phyloP scores from a whole-genome alignment of 1,139 yeast genomes.

The Sugiyamaella grinbergsii region DNA sequence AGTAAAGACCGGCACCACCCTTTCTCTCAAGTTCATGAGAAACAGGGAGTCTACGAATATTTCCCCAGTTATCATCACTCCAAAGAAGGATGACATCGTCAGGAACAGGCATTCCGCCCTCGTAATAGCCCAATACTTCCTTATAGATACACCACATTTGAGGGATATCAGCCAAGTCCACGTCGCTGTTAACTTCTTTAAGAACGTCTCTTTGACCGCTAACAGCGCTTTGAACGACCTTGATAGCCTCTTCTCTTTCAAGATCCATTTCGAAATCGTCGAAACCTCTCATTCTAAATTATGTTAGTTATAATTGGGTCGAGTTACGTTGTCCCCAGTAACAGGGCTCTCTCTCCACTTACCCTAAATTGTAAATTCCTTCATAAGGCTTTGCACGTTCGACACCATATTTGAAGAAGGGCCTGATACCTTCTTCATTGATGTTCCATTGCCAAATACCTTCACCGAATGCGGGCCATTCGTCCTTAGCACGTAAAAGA shows the following conservation, averaged over 20 bases:
- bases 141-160: slow-evolving; percentile 33
- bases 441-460: slow-evolving; percentile 29
- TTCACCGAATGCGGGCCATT: slow-evolving; percentile 30
- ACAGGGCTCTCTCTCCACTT: slow-evolving; percentile 1
- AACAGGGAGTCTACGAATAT: slow-evolving; percentile 29
- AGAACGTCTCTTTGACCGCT: slow-evolving; percentile 26
- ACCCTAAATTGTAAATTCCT: slow-evolving; percentile 25
- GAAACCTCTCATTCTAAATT: slow-evolving; percentile 28
- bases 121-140: slow-evolving; percentile 30
- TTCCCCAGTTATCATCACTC: slow-evolving; percentile 33
- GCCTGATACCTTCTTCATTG: slow-evolving; percentile 23
- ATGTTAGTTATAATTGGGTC: slow-evolving; percentile 8
- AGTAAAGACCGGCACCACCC: slow-evolving; percentile 32
- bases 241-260: slow-evolving; percentile 26
- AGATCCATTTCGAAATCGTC: slow-evolving; percentile 29
- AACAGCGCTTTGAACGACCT: slow-evolving; percentile 24
- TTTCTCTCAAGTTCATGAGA: slow-evolving; percentile 21
- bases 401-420: slow-evolving; percentile 27
- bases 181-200: slow-evolving; percentile 15
- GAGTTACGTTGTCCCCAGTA: not conserved
- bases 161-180: slow-evolving; percentile 24
- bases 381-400: slow-evolving; percentile 29
- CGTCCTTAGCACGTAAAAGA: slow-evolving; percentile 28
- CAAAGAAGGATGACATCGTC: slow-evolving; percentile 31
- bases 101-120: slow-evolving; percentile 29